Percentiles rank a stretch among this genome's conserved stretches.
Conservation (phyloP, 2,329 filamentous ascomycete genomes). For the Pseudogymnoascus sp. region DNA sequence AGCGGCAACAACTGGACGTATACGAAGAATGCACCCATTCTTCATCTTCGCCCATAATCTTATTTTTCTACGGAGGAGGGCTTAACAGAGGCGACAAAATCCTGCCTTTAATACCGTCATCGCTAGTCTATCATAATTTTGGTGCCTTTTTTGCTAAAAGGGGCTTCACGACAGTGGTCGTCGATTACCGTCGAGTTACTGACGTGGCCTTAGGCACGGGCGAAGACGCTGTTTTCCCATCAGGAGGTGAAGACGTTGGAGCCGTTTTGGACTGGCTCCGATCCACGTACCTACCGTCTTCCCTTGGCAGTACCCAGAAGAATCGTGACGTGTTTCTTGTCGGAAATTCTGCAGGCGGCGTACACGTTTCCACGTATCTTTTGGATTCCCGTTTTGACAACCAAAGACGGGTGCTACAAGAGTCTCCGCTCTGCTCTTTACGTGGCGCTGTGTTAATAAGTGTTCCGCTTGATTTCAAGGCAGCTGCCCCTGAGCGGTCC, state of each 20-base stretch:
- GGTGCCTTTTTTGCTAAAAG: constrained; percentile 24
- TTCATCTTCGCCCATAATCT: constrained; percentile 20
- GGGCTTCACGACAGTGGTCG: constrained; percentile 22
- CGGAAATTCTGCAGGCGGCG: constrained; percentile 28
- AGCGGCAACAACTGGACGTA: constrained; percentile 26
- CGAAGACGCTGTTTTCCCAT: constrained; percentile 20
- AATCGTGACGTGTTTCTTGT: constrained; percentile 23
- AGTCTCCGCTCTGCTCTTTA: constrained; percentile 11
- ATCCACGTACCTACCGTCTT: neutral
- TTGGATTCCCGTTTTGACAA: constrained; percentile 19
- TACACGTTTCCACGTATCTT: constrained; percentile 26
- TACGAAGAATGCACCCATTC: constrained; percentile 16
- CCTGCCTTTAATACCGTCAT: constrained; percentile 13
- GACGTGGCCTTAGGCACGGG: constrained; percentile 13
- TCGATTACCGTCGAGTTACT: constrained; percentile 26
- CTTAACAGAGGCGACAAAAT: constrained; percentile 23
- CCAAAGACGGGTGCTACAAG: constrained; percentile 16
- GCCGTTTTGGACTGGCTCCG: constrained; percentile 21
- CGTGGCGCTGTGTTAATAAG: constrained; percentile 21
- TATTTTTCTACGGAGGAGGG: constrained; percentile 28
- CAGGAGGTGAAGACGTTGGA: constrained; percentile 26
- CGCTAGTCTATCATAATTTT: constrained; percentile 25
- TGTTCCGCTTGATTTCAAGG: constrained; percentile 22
- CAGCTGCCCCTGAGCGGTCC: neutral
- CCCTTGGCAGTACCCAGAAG: neutral